Conservation (phyloP, 73 alveolate species). For the Paramecium octaurelia region DNA sequence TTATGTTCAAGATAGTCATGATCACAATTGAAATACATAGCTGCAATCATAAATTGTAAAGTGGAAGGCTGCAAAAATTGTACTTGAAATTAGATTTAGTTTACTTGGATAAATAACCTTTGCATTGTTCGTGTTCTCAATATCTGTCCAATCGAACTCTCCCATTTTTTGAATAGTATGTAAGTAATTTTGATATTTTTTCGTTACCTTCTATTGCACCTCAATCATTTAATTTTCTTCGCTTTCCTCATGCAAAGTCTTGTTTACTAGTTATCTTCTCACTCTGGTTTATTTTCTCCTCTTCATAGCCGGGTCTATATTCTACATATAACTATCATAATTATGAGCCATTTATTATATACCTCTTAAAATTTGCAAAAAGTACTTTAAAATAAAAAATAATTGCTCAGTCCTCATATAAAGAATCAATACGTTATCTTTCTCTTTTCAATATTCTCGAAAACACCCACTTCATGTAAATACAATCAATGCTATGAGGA, state of each 20-base stretch:
- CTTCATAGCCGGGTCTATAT: conserved; percentile 2
- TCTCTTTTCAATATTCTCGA: neutral
- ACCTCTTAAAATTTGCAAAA: conserved; percentile 28
- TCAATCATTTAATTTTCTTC: neutral
- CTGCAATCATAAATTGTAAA: neutral
- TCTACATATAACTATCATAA: neutral
- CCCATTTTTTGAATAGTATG: conserved; percentile 6
- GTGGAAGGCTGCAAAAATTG: neutral
- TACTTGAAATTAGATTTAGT: neutral
- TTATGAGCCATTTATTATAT: neutral
- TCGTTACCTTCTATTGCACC: neutral
- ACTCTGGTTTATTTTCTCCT: conserved; percentile 21
- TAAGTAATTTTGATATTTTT: conserved; percentile 13
- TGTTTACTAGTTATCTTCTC: neutral
- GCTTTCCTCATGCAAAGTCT: neutral
- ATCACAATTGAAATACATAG: neutral
- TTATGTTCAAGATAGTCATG: neutral
- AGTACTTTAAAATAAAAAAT: conserved; percentile 37
- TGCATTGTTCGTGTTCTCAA: neutral
- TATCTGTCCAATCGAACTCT: conserved; percentile 40
- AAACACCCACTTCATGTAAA: neutral
- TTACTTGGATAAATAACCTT: conserved; percentile 38
- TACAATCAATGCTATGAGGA: neutral
- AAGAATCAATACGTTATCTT: neutral
- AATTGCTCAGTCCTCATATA: neutral